phyloP scores from a whole-genome alignment of 2,329 filamentous ascomycete genomes.

The Talaromyces marneffei region DNA sequence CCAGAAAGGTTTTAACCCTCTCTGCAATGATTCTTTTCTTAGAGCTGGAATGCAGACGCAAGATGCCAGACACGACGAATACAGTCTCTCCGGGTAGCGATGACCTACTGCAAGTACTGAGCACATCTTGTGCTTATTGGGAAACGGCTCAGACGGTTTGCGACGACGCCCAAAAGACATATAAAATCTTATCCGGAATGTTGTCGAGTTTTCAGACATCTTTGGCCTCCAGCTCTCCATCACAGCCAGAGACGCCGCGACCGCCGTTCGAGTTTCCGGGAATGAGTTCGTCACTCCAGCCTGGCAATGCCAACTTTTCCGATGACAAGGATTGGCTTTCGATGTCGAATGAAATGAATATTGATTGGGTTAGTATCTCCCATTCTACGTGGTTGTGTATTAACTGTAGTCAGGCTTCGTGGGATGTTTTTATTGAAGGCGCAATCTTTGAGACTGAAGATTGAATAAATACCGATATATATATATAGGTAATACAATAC shows the following conservation, averaged over 20 bases:
- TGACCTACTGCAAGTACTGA: slow-evolving; percentile 7
- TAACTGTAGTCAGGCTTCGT: slow-evolving; percentile 7
- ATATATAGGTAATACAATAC: background rate
- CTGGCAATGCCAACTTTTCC: background rate
- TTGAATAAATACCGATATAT: background rate
- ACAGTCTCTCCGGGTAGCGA: background rate
- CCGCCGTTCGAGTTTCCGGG: background rate
- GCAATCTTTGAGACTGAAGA: background rate
- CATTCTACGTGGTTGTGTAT: background rate
- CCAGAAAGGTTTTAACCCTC: slow-evolving; percentile 1
- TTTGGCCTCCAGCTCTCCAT: background rate
- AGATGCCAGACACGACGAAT: background rate
- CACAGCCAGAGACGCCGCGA: background rate
- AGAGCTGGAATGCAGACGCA: slow-evolving; percentile 11
- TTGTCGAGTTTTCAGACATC: slow-evolving; percentile 5
- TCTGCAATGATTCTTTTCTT: slow-evolving; percentile 12
- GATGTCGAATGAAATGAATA: slow-evolving; percentile 10
- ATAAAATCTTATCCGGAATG: slow-evolving; percentile 7
- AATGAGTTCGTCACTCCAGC: background rate
- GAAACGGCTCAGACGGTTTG: slow-evolving; percentile 1
- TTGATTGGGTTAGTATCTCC: slow-evolving; percentile 13
- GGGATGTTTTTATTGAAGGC: slow-evolving; percentile 14
- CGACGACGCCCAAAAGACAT: slow-evolving; percentile 7
- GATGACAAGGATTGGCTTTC: slow-evolving; percentile 9
- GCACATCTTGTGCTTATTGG: slow-evolving; percentile 8